A percentile compares a stretch with the other conserved stretches of the same genome.
phyloP scores from a whole-genome alignment of 176 grass and related monocot genomes.

The Microstegium vimineum region DNA sequence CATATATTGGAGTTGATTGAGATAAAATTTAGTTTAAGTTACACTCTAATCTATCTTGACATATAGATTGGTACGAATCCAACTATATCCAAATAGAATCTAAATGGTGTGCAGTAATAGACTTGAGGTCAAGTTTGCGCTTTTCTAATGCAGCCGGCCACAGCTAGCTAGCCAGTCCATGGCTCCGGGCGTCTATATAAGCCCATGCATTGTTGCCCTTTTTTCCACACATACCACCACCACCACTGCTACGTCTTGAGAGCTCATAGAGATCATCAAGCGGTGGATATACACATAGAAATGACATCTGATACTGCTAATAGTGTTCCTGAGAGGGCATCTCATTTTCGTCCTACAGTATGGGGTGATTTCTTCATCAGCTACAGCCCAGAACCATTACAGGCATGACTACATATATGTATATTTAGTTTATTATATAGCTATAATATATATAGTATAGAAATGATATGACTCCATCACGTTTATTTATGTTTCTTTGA shows the following conservation, averaged over 20 bases:
- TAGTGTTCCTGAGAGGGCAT: not conserved
- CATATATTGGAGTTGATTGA: no score
- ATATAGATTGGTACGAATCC: no score
- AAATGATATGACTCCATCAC: no score
- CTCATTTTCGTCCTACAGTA: constrained; percentile 6
- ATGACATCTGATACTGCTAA: not conserved
- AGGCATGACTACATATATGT: not conserved
- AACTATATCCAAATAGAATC: no score
- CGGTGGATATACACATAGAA: not conserved
- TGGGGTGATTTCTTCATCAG: constrained; percentile 41
- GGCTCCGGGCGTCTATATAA: not conserved
- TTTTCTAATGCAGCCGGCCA: not conserved
- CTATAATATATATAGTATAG: no score
- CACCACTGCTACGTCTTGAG: not conserved
- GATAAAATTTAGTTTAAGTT: no score
- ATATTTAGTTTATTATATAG: no score
- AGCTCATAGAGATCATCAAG: not conserved
- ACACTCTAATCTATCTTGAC: no score
- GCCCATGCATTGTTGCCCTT: not conserved
- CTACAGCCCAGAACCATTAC: constrained; percentile 11
- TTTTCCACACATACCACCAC: no score
- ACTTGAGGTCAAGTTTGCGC: no score
- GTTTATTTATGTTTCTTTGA: no score
- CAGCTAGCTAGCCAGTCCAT: not conserved
- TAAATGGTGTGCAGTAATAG: no score